Percentiles rank a stretch among this genome's conserved stretches.
phyloP scores from a whole-genome alignment of 176 grass and related monocot species.

The Triticum timopheevii region DNA sequence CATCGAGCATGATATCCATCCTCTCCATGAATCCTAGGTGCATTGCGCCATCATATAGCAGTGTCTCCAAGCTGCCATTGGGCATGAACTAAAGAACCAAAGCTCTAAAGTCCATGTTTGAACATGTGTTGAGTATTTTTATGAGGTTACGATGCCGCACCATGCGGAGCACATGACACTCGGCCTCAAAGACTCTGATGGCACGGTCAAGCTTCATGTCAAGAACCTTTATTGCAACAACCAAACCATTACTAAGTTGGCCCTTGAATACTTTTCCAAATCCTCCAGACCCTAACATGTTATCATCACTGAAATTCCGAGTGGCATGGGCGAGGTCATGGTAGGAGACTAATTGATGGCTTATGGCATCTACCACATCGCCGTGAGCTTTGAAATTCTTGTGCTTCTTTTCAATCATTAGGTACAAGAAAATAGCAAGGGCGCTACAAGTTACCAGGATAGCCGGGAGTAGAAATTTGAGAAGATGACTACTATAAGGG shows the following conservation, averaged over 20 bases:
- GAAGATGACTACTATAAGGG: not conserved
- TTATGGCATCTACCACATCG: not conserved
- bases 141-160: not conserved
- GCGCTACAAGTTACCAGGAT: not conserved
- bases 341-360: not conserved
- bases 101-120: not conserved
- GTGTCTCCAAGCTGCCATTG: not conserved
- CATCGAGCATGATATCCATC: not conserved
- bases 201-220: not conserved
- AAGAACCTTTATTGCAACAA: not conserved
- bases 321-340: not conserved
- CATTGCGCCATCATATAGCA: not conserved
- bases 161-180: not conserved
- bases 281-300: not conserved
- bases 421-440: not conserved
- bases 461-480: not conserved
- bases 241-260: not conserved
- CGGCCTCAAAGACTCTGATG: not conserved
- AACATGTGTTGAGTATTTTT: not conserved
- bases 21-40: not conserved
- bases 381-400: not conserved
- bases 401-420: not conserved
- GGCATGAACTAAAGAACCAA: not conserved
- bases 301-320: not conserved
- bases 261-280: conserved; percentile 15